Conservation (phyloP, 305 asterid species). For the Lippia alba region DNA sequence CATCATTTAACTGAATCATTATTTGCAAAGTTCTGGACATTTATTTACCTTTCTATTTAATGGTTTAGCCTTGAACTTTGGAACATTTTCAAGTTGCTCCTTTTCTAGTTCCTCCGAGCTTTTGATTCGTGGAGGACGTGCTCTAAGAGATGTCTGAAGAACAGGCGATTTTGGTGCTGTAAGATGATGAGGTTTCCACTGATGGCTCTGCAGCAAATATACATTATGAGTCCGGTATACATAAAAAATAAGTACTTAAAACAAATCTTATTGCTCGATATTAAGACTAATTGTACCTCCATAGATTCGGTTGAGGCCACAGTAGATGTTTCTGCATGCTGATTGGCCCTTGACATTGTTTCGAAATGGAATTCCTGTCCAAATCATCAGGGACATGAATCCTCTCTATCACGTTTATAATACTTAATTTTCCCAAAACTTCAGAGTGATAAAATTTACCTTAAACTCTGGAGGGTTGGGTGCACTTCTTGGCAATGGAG, state of each 20-base stretch:
- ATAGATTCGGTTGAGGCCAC: conserved; percentile 65
- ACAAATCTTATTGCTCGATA: background rate
- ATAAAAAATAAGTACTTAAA: background rate
- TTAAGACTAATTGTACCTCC: conserved; percentile 45
- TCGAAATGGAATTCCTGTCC: conserved; percentile 88
- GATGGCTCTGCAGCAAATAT: conserved; percentile 59
- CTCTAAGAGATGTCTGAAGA: conserved; percentile 81
- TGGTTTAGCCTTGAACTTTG: conserved; percentile 92
- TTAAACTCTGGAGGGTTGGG: conserved; percentile 83
- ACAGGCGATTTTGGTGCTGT: conserved; percentile 85
- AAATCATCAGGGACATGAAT: conserved; percentile 11
- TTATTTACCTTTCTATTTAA: conserved; percentile 81
- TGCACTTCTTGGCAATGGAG: conserved; percentile 67
- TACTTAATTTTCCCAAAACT: conserved; percentile 8
- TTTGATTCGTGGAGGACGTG: conserved; percentile 81
- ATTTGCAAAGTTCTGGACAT: background rate
- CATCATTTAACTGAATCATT: background rate
- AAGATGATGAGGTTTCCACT: conserved; percentile 70
- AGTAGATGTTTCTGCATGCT: conserved; percentile 69
- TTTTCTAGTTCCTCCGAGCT: conserved; percentile 73
- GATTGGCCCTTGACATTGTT: conserved; percentile 86
- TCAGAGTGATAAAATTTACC: conserved; percentile 44
- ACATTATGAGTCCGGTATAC: background rate
- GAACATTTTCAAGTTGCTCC: conserved; percentile 73
- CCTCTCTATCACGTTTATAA: background rate